Evolutionary conservation across 306 rosid species (phyloP).

Genomic region (Purshia tridentata): DNA sequence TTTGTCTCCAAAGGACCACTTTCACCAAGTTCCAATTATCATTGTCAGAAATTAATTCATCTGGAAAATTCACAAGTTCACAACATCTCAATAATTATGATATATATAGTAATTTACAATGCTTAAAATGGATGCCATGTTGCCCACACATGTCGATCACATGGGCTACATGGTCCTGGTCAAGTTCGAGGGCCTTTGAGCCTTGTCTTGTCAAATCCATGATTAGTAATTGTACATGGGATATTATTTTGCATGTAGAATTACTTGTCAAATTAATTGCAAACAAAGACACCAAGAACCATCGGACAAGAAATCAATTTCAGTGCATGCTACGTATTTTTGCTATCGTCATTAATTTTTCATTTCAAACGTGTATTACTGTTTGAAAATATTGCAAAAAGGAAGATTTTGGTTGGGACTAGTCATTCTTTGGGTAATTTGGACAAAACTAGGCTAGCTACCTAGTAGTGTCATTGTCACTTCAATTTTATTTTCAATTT

Average conservation of each 20-base stretch:
- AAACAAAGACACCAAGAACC: background rate
- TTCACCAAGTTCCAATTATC: slow-evolving; percentile 19
- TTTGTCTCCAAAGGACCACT: slow-evolving; percentile 48
- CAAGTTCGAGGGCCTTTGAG: background rate
- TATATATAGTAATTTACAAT: no score
- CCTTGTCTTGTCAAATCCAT: slow-evolving; percentile 45
- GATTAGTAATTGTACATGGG: background rate
- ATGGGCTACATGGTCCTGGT: slow-evolving; percentile 78
- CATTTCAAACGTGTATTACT: background rate
- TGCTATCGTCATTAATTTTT: background rate
- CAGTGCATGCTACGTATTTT: background rate
- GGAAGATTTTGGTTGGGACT: background rate
- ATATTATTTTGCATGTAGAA: background rate
- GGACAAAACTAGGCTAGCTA: background rate
- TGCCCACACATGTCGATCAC: slow-evolving; percentile 47
- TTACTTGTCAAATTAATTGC: background rate
- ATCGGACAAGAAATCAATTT: slow-evolving; percentile 4
- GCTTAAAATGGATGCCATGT: slow-evolving; percentile 29
- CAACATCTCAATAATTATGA: background rate
- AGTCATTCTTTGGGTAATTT: background rate
- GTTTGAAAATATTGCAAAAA: background rate
- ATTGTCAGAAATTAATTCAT: background rate
- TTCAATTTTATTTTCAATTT: background rate
- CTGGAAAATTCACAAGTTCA: background rate
- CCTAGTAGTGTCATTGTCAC: background rate